Evolutionary conservation across 371 early-diverging fungal species (phyloP).

Genomic region (Rhizopus sp.): DNA sequence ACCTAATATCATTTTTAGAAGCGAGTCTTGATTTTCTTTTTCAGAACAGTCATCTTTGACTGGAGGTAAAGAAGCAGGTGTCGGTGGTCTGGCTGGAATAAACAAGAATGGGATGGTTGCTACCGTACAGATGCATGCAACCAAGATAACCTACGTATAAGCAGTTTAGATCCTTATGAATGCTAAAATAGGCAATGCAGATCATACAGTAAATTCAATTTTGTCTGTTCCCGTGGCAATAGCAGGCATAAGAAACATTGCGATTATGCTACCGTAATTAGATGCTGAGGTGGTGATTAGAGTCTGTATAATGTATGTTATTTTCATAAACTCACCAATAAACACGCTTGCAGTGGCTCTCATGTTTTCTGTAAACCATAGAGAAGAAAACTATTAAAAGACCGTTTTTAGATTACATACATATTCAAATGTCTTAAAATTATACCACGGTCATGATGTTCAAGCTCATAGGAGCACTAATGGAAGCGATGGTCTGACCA

Average conservation of each 20-base stretch:
- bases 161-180: neutral
- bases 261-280: slow-evolving; percentile 52
- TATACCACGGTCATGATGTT: slow-evolving; percentile 58
- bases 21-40: slow-evolving; percentile 15
- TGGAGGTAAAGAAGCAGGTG: slow-evolving; percentile 39
- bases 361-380: slow-evolving; percentile 62
- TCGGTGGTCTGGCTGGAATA: slow-evolving; percentile 49
- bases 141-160: slow-evolving; percentile 46
- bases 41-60: neutral
- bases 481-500: slow-evolving; percentile 63
- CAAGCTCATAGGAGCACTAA: slow-evolving; percentile 64
- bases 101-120: slow-evolving; percentile 52
- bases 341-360: slow-evolving; percentile 62
- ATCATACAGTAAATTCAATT: slow-evolving; percentile 32
- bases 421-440: neutral
- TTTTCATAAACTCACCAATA: slow-evolving; percentile 14
- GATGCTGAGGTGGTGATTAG: slow-evolving; percentile 13
- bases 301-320: neutral
- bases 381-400: slow-evolving; percentile 41
- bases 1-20: slow-evolving; percentile 48
- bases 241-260: slow-evolving; percentile 53
- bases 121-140: slow-evolving; percentile 46
- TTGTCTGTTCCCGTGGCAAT: slow-evolving; percentile 48
- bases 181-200: neutral
- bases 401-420: slow-evolving; percentile 4